Evolutionary conservation across 1,284 basidiomycete genomes (phyloP).

Genomic region (Malassezia globosa): DNA sequence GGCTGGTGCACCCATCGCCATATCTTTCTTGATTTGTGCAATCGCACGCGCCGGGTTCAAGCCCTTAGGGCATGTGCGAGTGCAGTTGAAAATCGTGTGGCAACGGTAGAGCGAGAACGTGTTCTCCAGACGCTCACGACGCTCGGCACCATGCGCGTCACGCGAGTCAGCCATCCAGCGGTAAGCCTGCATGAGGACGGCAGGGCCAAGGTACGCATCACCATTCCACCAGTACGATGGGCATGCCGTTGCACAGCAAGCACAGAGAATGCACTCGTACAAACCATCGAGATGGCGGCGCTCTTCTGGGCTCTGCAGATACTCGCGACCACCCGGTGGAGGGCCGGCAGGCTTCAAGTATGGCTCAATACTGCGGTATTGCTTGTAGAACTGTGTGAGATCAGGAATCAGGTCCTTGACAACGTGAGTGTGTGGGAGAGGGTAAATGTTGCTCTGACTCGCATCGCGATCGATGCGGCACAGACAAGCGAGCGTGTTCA

Average conservation of each 20-base stretch:
- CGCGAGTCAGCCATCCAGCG: constrained; percentile 96
- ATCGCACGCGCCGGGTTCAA: constrained; percentile 56
- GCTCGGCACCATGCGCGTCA: constrained; percentile 66
- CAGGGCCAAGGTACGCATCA: constrained; percentile 93
- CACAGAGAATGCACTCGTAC: constrained; percentile 60
- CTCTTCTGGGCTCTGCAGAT: constrained; percentile 79
- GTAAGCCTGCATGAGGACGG: constrained; percentile 70
- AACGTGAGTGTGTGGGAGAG: constrained; percentile 98
- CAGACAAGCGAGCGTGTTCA: constrained; percentile 89
- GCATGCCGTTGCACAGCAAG: constrained; percentile 84
- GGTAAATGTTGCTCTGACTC: constrained; percentile 77
- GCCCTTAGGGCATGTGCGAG: constrained; percentile 87
- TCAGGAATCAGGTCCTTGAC: constrained; percentile 92
- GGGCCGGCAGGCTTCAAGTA: constrained; percentile 42
- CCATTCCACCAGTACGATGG: constrained; percentile 96
- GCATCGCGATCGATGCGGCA: constrained; percentile 77
- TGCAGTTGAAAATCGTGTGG: constrained; percentile 87
- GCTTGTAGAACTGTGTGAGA: constrained; percentile 89
- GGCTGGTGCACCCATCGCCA: constrained; percentile 38
- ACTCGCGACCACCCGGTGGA: constrained; percentile 55
- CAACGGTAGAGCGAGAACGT: constrained; percentile 73
- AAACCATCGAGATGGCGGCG: constrained; percentile 90
- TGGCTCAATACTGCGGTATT: constrained; percentile 93
- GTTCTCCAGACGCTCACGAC: constrained; percentile 87
- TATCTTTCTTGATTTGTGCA: constrained; percentile 45